phyloP scores from a whole-genome alignment of 176 grass and related monocot species.

The Zizania latifolia region DNA sequence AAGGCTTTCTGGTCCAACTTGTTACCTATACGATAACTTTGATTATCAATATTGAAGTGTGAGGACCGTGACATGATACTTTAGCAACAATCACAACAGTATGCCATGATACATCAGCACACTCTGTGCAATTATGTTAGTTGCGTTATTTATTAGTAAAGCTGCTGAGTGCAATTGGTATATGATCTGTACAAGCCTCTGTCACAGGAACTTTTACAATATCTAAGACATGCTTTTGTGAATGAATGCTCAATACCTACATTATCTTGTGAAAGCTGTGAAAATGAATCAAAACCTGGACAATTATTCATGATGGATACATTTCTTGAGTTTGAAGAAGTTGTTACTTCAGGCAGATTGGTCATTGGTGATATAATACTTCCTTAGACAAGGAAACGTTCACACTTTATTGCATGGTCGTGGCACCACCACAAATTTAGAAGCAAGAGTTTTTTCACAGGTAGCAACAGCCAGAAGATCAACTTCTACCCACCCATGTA shows the following conservation, averaged over 20 bases:
- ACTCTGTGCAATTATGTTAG: neutral
- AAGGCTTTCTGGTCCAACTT: neutral
- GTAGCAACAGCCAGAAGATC: neutral
- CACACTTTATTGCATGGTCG: neutral
- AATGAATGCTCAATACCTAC: neutral
- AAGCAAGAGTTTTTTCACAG: neutral
- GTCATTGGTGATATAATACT: neutral
- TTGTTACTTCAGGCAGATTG: neutral
- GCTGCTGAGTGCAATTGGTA: neutral
- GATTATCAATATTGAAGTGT: neutral
- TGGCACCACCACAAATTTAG: neutral
- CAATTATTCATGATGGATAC: neutral
- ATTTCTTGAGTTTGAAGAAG: neutral
- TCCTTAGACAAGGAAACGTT: neutral
- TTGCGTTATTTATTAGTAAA: neutral
- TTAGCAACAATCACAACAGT: neutral
- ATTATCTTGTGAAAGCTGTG: neutral
- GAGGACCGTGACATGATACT: neutral
- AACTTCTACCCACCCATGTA: neutral
- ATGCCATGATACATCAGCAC: neutral
- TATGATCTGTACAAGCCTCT: neutral
- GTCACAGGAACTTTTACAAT: neutral
- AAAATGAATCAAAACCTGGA: neutral
- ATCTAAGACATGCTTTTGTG: neutral
- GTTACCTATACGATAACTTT: neutral